phyloP scores from a whole-genome alignment of 164 flowering plant species.

The Houttuynia cordata region DNA sequence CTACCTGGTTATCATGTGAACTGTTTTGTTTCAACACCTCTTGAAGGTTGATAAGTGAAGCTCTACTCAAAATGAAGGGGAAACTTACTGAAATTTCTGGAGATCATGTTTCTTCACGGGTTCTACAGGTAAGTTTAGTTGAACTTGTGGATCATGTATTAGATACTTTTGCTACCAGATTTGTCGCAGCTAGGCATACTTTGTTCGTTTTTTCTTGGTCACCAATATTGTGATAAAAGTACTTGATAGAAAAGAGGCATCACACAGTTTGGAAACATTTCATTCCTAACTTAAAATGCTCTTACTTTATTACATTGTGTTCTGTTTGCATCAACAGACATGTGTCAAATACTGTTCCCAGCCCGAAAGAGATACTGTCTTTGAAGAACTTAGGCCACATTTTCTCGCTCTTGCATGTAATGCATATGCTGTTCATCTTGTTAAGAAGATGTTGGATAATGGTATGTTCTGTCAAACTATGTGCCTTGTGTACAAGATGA shows the following conservation, averaged over 20 bases:
- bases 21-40: background rate
- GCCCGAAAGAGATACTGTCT: slow-evolving; percentile 63
- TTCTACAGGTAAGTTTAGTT: slow-evolving; percentile 56
- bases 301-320: too few relatives aligned
- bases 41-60: slow-evolving; percentile 61
- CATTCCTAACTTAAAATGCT: too few relatives aligned
- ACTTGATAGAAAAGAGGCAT: too few relatives aligned
- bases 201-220: too few relatives aligned
- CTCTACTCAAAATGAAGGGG: slow-evolving; percentile 81
- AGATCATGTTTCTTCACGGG: slow-evolving; percentile 90
- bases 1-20: background rate
- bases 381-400: slow-evolving; percentile 73
- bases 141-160: too few relatives aligned
- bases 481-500: background rate
- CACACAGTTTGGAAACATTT: too few relatives aligned
- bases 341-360: slow-evolving; percentile 75
- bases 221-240: too few relatives aligned
- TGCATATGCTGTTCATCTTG: slow-evolving; percentile 80
- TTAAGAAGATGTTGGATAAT: slow-evolving; percentile 80
- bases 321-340: slow-evolving; percentile 31
- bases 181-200: too few relatives aligned
- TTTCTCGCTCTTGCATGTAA: slow-evolving; percentile 59
- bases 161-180: too few relatives aligned
- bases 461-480: slow-evolving; percentile 30
- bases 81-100: slow-evolving; percentile 80